Evolutionary conservation across 2,329 filamentous ascomycete species (phyloP).

Genomic region (Exophiala sp.): DNA sequence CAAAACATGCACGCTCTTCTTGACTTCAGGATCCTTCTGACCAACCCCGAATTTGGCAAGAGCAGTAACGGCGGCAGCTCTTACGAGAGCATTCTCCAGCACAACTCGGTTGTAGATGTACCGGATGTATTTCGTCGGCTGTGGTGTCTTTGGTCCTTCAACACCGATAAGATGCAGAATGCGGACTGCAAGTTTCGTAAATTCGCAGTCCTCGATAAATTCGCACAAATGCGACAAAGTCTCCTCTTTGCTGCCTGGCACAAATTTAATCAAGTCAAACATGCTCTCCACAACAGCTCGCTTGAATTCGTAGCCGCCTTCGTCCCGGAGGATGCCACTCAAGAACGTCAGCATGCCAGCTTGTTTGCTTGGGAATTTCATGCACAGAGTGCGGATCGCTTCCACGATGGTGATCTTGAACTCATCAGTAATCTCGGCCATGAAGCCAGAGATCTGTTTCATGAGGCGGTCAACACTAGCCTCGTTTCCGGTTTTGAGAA

Average conservation of each 20-base stretch:
- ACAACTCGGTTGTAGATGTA: constrained; percentile 99
- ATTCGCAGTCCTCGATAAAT: constrained; percentile 99
- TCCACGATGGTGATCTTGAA: constrained; percentile 99
- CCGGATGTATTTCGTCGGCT: constrained; percentile 97
- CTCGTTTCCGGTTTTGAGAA: constrained; percentile 97
- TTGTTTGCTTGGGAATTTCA: constrained; percentile 98
- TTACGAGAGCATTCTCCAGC: constrained; percentile 91
- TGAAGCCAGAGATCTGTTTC: constrained; percentile 98
- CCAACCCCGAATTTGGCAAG: constrained; percentile 96
- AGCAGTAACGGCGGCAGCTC: constrained; percentile 91
- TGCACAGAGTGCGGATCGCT: constrained; percentile 89
- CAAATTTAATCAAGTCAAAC: constrained; percentile 98
- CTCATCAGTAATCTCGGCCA: constrained; percentile 98
- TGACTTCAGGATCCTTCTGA: constrained; percentile 93
- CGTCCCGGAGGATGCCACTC: constrained; percentile 91
- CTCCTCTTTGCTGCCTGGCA: constrained; percentile 77
- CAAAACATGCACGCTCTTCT: constrained; percentile 89
- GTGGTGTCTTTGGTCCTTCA: constrained; percentile 90
- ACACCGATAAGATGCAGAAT: constrained; percentile 91
- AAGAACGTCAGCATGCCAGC: constrained; percentile 97
- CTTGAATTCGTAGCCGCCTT: constrained; percentile 98
- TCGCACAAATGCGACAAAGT: constrained; percentile 94
- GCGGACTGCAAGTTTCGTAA: constrained; percentile 93
- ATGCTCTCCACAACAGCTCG: constrained; percentile 96
- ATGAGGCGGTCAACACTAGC: constrained; percentile 93